phyloP scores from a whole-genome alignment of 805 yeast species.

The Candida incommunis region DNA sequence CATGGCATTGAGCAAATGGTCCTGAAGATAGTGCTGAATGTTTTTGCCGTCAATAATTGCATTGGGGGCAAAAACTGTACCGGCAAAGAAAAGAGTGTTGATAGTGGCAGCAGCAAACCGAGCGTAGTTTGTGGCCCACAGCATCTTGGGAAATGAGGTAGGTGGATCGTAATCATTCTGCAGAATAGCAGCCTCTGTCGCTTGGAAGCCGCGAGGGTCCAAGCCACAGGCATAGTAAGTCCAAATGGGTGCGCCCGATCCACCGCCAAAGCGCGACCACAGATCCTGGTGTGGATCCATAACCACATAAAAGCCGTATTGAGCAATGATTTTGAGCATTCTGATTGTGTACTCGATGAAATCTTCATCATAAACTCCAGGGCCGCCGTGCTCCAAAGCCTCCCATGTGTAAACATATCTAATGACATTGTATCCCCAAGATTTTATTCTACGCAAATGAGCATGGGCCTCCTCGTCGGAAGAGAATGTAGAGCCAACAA shows the following conservation, averaged over 20 bases:
- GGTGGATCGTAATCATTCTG: slow-evolving; percentile 41
- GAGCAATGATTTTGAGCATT: slow-evolving; percentile 40
- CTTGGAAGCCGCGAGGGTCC: slow-evolving; percentile 52
- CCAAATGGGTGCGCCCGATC: slow-evolving; percentile 93
- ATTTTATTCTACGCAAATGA: slow-evolving; percentile 57
- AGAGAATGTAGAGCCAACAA: slow-evolving; percentile 72
- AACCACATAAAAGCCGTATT: slow-evolving; percentile 59
- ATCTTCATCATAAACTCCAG: slow-evolving; percentile 66
- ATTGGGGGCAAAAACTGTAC: slow-evolving; percentile 62
- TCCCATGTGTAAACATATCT: slow-evolving; percentile 82
- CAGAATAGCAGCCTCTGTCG: slow-evolving; percentile 62
- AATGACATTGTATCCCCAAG: slow-evolving; percentile 71
- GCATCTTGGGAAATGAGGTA: slow-evolving; percentile 57
- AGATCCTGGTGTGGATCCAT: slow-evolving; percentile 90
- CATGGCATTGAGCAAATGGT: slow-evolving; percentile 44
- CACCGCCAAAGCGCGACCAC: slow-evolving; percentile 83
- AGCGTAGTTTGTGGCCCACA: slow-evolving; percentile 82
- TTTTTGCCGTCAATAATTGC: slow-evolving; percentile 54
- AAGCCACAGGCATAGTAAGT: slow-evolving; percentile 80
- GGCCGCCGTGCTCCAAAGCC: slow-evolving; percentile 80
- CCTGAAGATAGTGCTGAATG: slow-evolving; percentile 66
- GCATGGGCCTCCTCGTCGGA: slow-evolving; percentile 46
- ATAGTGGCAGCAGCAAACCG: slow-evolving; percentile 63
- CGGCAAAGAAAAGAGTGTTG: slow-evolving; percentile 80
- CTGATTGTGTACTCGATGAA: slow-evolving; percentile 57